These are phyloP conservation scores for Aspergillus nanangensis DNA, from an alignment of 495 filamentous ascomycete genomes.

Conservation along the genomic window DNA sequence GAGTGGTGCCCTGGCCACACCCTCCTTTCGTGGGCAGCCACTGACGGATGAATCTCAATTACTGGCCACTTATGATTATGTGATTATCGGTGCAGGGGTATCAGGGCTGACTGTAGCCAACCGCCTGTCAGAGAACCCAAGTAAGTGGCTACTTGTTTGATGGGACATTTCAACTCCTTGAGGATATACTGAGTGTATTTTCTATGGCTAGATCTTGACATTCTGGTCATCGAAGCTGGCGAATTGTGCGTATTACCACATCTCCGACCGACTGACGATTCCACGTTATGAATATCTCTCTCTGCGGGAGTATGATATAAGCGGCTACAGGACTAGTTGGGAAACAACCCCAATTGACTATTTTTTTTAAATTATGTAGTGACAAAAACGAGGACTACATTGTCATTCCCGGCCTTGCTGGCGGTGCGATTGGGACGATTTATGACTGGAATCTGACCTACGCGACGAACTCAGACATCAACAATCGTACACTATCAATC, in stretches of 20 bases:
- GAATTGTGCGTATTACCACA: not conserved
- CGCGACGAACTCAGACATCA: not conserved
- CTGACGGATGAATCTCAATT: not conserved
- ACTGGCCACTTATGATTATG: slow-evolving; percentile 1
- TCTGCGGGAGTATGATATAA: too few species aligned
- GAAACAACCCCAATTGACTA: not conserved
- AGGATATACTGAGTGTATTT: too few species aligned
- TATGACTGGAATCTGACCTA: slow-evolving; percentile 9
- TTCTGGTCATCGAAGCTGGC: slow-evolving; percentile 7
- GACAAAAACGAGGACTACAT: slow-evolving; percentile 3
- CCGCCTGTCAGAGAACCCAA: slow-evolving; percentile 2
- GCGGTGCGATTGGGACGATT: slow-evolving; percentile 1
- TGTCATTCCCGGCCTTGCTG: not conserved
- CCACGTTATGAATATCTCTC: too few species aligned
- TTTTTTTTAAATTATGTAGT: not conserved
- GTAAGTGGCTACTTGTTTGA: too few species aligned
- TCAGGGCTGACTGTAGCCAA: slow-evolving; percentile 4
- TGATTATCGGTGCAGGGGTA: slow-evolving; percentile 1
- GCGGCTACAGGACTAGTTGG: too few species aligned
- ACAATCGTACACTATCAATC: not conserved
- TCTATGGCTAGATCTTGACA: too few species aligned
- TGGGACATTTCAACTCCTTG: too few species aligned
- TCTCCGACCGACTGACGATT: too few species aligned
- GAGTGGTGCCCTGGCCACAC: not conserved
- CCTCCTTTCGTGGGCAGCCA: not conserved